Conservation (phyloP, 2,329 filamentous ascomycete species). For the Pyricularia sp. region DNA sequence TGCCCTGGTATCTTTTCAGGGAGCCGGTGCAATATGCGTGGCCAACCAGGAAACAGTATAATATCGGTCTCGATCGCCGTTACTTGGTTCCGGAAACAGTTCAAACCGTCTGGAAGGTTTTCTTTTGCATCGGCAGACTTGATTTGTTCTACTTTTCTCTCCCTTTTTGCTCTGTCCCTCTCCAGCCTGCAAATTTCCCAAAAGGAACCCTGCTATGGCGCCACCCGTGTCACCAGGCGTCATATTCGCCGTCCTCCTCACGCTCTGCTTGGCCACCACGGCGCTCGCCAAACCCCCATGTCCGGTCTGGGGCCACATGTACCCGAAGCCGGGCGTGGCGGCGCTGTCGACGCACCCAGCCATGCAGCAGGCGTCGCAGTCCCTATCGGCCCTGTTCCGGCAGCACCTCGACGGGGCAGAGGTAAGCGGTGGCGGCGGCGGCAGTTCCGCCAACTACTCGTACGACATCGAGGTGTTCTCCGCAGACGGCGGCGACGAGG, state of each 20-base stretch:
- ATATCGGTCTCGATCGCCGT: neutral
- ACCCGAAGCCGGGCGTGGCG: conserved; percentile 15
- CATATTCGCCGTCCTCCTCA: neutral
- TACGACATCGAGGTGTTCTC: conserved; percentile 22
- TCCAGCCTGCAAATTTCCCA: neutral
- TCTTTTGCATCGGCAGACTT: neutral
- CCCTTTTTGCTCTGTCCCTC: neutral
- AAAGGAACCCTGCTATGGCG: neutral
- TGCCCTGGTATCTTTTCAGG: neutral
- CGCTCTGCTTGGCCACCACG: neutral
- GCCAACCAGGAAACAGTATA: neutral
- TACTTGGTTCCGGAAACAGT: neutral
- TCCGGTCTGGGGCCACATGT: conserved; percentile 21
- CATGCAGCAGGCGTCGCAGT: conserved; percentile 12
- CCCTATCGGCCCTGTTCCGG: conserved; percentile 15
- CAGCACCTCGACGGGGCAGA: conserved; percentile 17
- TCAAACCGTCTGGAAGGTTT: neutral
- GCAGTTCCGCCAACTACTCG: conserved; percentile 17
- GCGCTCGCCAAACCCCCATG: conserved; percentile 18
- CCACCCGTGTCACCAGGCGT: neutral
- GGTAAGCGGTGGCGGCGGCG: conserved; percentile 8
- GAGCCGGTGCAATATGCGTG: neutral
- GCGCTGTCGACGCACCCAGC: conserved; percentile 13
- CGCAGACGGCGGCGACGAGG: conserved; percentile 11
- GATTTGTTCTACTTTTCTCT: neutral